Conservation (phyloP, 2,329 filamentous ascomycete genomes). For the Aphanoascus verrucosus region DNA sequence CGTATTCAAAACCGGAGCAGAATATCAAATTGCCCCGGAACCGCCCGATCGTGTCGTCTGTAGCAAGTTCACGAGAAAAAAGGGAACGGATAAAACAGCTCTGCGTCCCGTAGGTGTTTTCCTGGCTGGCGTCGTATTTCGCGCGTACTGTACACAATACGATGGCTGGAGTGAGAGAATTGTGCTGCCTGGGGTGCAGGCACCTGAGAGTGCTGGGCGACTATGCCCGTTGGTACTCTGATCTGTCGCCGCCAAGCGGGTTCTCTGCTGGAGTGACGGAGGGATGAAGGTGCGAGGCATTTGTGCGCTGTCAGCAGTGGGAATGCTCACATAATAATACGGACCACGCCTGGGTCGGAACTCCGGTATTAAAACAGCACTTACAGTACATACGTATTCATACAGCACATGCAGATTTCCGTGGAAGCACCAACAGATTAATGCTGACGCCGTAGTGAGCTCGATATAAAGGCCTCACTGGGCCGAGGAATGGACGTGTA, state of each 20-base stretch:
- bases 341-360: too few relatives aligned
- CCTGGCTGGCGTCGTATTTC: constrained; percentile 1
- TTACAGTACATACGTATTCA: too few relatives aligned
- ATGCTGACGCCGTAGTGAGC: too few relatives aligned
- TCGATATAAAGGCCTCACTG: too few relatives aligned
- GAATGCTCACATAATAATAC: too few relatives aligned
- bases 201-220: not conserved
- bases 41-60: not conserved
- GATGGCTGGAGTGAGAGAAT: not conserved
- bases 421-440: too few relatives aligned
- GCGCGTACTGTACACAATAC: not conserved
- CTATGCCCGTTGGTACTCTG: too few relatives aligned
- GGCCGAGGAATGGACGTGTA: too few relatives aligned
- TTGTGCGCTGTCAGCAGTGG: not conserved
- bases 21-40: not conserved
- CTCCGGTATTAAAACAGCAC: too few relatives aligned
- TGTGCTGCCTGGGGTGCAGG: not conserved
- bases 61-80: not conserved
- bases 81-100: not conserved
- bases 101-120: not conserved
- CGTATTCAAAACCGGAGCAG: not conserved
- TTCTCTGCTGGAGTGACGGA: not conserved
- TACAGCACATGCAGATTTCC: too few relatives aligned
- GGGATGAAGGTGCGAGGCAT: not conserved
- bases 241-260: too few relatives aligned